Base-by-base conservation (phyloP, 441 rosid species). In the Corymbia calophylla region DNA sequence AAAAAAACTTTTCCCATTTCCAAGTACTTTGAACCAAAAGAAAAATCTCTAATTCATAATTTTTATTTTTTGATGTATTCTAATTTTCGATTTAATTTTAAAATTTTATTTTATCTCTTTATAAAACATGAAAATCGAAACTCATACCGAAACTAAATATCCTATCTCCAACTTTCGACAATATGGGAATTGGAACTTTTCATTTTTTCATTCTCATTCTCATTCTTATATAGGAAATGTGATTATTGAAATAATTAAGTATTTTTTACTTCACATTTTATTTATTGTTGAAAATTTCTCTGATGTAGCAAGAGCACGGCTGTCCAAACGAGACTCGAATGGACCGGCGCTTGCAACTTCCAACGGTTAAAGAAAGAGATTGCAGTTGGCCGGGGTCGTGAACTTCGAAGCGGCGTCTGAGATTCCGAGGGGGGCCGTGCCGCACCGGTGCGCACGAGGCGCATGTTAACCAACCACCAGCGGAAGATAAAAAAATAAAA, bases 21-120 rank as follows among this genome's bases (percentile, higher is more conserved):
- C 4, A 12, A 0, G 2, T 0, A 4, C 31, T 12, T 5, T 5
- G 16, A 27, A 60, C 1, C 3, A 12, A 60, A 60, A 5, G 16
- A 27, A 27, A 60, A 60, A 27, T 60, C 16, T 27, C 64, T 58
- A 2, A 10, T 5, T 58, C 6, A 3, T 29, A 58, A 58, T 58
- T 58, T 14, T 10, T 5, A 4, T 39, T 39, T 4, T 39, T 39
- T 39, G 44, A 5, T 4, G 44, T 5, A 39, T 4, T 4, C 6
- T 39, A 39, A 39, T 39, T 39, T 39, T 5, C 44, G 1, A 39
- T 39, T 39, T 1, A 5, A 39, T 39, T 39, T 39, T 39, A 39
- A 39, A 39, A 4, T 39, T 39, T 39, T 39, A 39, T 5, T 0
- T 39, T 5, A 39, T 39, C 4, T 35, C 39, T 35, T 35, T 35